Evolutionary conservation across 331 rosid species (phyloP), one percentile per base, ranked within the genome.

Genomic region (Cydonia oblonga): DNA sequence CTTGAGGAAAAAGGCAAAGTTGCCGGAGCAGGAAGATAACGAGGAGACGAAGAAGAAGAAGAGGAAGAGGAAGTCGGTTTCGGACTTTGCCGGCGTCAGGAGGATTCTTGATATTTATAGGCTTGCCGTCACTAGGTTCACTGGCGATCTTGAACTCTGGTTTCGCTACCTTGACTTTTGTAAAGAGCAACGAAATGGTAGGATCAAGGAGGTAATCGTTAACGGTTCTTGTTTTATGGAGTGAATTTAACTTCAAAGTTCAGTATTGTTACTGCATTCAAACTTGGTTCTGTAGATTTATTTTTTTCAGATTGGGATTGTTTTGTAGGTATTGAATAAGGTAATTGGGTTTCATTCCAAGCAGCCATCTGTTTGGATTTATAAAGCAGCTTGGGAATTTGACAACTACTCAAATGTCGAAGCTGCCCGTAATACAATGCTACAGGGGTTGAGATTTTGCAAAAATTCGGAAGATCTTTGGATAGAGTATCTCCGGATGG

Each of bases 331-430:
- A 40, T 82, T 93, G 66, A 91, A 92, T 22, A 86, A 88, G 71
- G 79, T 84, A 75, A 78, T 89, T 40, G 85, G 96, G 83, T 88
- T 91, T 81, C 98, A 93, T 64, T 92, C 98, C 12, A 93, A 87
- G 83, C 92, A 89, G 60, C 92, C 97, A 0, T 90, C 91, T 59
- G 90, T 85, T 78, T 93, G 98, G 98, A 86, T 93, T 13, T 93
- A 93, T 83, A 96, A 96, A 75, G 98, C 98, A 15, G 95, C 96
- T 84, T 93, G 98, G 98, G 98, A 93, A 81, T 93, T 93, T 61
- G 97, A 89, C 83, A 86, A 80, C 65, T 88, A 88, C 84, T 78
- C 82, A 74, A 93, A 93, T 78, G 92, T 87, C 15, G 83, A 78
- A 35, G 87, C 96, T 42, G 96, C 98, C 9, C 98, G 97, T 66